phyloP scores from a whole-genome alignment of 331 rosid species.

The Rhamnella rubrinervis region DNA sequence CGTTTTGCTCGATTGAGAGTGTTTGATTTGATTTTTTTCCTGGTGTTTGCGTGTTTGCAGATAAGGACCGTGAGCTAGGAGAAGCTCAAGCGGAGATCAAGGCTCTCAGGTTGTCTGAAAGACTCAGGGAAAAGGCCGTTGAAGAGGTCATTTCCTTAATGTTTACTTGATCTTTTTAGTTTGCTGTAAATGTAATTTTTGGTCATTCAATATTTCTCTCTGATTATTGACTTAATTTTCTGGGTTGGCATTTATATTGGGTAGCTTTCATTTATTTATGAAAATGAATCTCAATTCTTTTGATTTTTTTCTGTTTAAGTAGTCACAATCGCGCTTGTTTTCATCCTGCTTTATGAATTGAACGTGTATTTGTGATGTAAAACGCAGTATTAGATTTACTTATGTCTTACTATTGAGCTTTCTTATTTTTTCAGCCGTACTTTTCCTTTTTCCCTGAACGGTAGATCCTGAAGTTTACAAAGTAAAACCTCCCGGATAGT shows the following conservation, averaged over 20 bases:
- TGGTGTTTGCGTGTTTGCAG: constrained; percentile 39
- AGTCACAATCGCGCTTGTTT: background rate
- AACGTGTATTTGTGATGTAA: too few relatives aligned
- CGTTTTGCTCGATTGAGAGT: constrained; percentile 16
- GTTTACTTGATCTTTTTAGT: background rate
- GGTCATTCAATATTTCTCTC: background rate
- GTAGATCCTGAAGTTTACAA: background rate
- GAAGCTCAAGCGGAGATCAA: constrained; percentile 98
- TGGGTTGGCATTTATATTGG: background rate
- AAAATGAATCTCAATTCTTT: background rate
- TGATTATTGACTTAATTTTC: constrained; percentile 9
- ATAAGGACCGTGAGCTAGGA: constrained; percentile 90
- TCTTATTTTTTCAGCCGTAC: too few relatives aligned
- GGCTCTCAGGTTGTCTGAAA: constrained; percentile 85
- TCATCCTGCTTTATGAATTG: background rate
- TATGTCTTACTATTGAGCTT: too few relatives aligned
- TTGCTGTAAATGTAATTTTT: background rate
- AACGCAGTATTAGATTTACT: too few relatives aligned
- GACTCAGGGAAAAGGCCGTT: constrained; percentile 93
- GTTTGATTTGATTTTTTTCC: constrained; percentile 17
- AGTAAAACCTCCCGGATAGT: background rate
- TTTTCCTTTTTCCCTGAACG: background rate
- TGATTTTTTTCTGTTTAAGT: background rate
- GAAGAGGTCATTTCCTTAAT: constrained; percentile 69
- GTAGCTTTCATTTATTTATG: background rate